A percentile compares a stretch with the other conserved stretches of the same genome.
These are phyloP conservation scores for Conringia planisiliqua DNA, from an alignment of 345 rosid genomes.

Conservation along the genomic window DNA sequence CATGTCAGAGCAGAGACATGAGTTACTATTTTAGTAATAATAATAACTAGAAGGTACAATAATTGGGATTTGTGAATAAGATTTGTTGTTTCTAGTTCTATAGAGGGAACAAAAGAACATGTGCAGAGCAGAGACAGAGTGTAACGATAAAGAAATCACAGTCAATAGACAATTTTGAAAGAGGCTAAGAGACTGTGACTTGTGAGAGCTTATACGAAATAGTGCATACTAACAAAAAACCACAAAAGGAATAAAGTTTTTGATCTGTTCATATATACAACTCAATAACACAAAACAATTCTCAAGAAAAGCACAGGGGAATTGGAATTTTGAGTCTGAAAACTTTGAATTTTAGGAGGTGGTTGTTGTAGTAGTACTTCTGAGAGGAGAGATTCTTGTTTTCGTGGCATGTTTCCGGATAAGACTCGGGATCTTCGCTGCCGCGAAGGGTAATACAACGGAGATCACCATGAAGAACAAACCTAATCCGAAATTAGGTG, in stretches of 20 bases:
- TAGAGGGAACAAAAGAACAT: slow-evolving; percentile 34
- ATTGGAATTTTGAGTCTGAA: neutral
- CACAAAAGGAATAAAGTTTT: neutral
- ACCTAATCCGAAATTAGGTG: slow-evolving; percentile 25
- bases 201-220: slow-evolving; percentile 5
- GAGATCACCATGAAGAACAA: slow-evolving; percentile 11
- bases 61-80: slow-evolving; percentile 28
- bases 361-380: neutral
- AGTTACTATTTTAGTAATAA: neutral
- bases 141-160: slow-evolving; percentile 15
- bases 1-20: slow-evolving; percentile 22
- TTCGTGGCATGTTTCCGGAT: slow-evolving; percentile 10
- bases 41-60: slow-evolving; percentile 17
- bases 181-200: slow-evolving; percentile 14
- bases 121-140: slow-evolving; percentile 35
- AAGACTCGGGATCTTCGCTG: slow-evolving; percentile 6
- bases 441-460: slow-evolving; percentile 11
- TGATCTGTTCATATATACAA: neutral
- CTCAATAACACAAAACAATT: slow-evolving; percentile 2
- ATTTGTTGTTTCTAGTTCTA: slow-evolving; percentile 16
- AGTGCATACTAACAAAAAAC: neutral
- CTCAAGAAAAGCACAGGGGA: neutral
- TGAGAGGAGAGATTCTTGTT: slow-evolving; percentile 12
- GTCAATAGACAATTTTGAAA: slow-evolving; percentile 12
- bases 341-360: neutral